These are phyloP conservation scores for Colletotrichum sublineola DNA, from an alignment of 2,329 filamentous ascomycete genomes.

Conservation along the genomic window DNA sequence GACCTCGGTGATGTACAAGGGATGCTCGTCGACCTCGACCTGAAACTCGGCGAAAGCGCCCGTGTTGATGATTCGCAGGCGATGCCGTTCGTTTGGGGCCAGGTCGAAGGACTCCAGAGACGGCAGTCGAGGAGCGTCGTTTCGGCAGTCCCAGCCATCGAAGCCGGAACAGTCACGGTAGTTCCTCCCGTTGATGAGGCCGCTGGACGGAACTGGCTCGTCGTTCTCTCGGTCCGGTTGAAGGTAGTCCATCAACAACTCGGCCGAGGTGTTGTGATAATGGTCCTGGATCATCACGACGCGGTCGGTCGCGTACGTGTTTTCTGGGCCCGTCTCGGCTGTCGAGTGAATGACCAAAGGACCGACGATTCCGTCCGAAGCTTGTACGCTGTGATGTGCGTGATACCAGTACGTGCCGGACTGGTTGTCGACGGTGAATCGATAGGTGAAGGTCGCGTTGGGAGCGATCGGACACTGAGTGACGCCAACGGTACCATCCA, in stretches of 20 bases:
- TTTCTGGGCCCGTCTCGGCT: slow-evolving; percentile 48
- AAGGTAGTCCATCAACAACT: slow-evolving; percentile 68
- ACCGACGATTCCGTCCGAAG: slow-evolving; percentile 77
- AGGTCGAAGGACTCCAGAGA: slow-evolving; percentile 56
- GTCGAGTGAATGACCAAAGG: slow-evolving; percentile 76
- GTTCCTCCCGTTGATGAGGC: slow-evolving; percentile 71
- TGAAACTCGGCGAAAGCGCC: slow-evolving; percentile 81
- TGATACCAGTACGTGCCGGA: slow-evolving; percentile 72
- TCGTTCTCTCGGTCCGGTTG: slow-evolving; percentile 66
- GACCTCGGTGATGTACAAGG: slow-evolving; percentile 75
- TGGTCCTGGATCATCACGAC: slow-evolving; percentile 79
- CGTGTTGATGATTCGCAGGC: slow-evolving; percentile 77
- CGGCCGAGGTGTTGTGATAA: slow-evolving; percentile 72
- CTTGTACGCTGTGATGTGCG: slow-evolving; percentile 73
- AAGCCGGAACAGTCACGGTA: slow-evolving; percentile 53
- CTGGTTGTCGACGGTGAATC: slow-evolving; percentile 71
- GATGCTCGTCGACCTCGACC: slow-evolving; percentile 76
- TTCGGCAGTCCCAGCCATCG: slow-evolving; percentile 59
- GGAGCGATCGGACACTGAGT: slow-evolving; percentile 77
- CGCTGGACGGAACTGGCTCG: slow-evolving; percentile 75
- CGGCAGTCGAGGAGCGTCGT: slow-evolving; percentile 18
- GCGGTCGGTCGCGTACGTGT: slow-evolving; percentile 61
- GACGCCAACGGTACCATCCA: slow-evolving; percentile 79
- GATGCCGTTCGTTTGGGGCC: slow-evolving; percentile 69
- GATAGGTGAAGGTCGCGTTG: slow-evolving; percentile 73